A percentile compares a stretch with the other conserved stretches of the same genome.
phyloP scores from a whole-genome alignment of 768 basidiomycete genomes.

The Cystobasidium tubakii region DNA sequence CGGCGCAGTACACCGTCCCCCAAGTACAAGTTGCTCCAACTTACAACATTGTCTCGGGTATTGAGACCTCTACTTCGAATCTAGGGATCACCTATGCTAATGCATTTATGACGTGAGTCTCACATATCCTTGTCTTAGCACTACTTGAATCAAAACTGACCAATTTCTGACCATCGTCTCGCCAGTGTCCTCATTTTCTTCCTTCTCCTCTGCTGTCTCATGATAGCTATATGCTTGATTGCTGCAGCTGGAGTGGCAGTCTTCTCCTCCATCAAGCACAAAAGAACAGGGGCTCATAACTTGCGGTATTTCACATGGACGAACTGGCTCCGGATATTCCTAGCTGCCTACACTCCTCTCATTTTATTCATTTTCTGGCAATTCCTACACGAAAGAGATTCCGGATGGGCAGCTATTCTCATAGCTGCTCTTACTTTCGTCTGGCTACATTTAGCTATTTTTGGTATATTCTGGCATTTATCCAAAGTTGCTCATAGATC shows the following conservation, averaged over 20 bases:
- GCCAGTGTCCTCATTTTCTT: constrained; percentile 62
- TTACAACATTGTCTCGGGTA: constrained; percentile 68
- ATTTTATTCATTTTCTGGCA: constrained; percentile 38
- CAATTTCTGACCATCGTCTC: not conserved
- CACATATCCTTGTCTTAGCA: constrained; percentile 53
- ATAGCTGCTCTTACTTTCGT: constrained; percentile 30
- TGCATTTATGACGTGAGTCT: constrained; percentile 75
- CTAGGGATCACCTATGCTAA: constrained; percentile 75
- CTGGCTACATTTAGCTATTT: constrained; percentile 25
- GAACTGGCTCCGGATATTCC: constrained; percentile 21
- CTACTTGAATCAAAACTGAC: no score
- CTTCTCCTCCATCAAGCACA: not conserved
- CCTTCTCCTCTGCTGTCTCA: constrained; percentile 57
- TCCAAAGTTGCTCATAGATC: constrained; percentile 11
- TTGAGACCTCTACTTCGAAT: constrained; percentile 56
- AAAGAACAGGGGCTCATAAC: constrained; percentile 12
- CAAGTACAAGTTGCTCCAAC: constrained; percentile 56
- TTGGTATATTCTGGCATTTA: constrained; percentile 19
- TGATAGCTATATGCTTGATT: constrained; percentile 57
- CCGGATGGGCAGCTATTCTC: constrained; percentile 24
- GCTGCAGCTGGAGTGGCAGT: constrained; percentile 40
- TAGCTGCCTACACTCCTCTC: constrained; percentile 29
- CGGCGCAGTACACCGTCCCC: constrained; percentile 26
- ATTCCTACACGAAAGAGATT: constrained; percentile 21
- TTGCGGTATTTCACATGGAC: constrained; percentile 31